A percentile compares a stretch with the other conserved stretches of the same genome.
phyloP scores from a whole-genome alignment of 129 eudicot genomes.

The Oenanthe sinensis region DNA sequence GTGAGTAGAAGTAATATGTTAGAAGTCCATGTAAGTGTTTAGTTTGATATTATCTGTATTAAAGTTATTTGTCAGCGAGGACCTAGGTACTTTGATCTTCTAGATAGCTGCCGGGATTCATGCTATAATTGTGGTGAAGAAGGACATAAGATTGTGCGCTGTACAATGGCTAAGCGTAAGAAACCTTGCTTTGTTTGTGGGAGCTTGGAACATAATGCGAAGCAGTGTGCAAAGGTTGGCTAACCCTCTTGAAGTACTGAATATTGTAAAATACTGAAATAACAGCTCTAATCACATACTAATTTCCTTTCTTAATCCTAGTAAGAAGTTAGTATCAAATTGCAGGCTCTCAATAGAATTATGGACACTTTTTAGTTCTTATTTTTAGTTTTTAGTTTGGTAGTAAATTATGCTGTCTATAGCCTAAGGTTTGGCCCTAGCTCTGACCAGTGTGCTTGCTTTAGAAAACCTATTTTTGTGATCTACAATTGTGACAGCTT shows the following conservation, averaged over 20 bases:
- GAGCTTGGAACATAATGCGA: conserved; percentile 84
- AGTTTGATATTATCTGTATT: conserved; percentile 21
- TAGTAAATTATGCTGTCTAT: no score
- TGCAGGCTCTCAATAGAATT: background rate
- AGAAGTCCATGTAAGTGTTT: conserved; percentile 20
- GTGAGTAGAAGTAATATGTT: conserved; percentile 59
- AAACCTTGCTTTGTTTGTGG: conserved; percentile 97
- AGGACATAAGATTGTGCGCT: conserved; percentile 64
- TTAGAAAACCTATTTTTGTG: background rate
- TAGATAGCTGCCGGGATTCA: conserved; percentile 89
- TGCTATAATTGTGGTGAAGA: conserved; percentile 99
- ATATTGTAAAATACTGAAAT: background rate
- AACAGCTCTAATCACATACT: background rate
- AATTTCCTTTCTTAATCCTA: background rate
- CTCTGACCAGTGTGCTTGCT: background rate
- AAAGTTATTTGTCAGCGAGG: conserved; percentile 61
- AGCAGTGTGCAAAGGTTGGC: conserved; percentile 69
- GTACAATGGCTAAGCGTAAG: conserved; percentile 67
- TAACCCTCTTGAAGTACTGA: background rate
- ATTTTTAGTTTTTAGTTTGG: no score
- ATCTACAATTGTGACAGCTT: no score
- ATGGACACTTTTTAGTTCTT: background rate
- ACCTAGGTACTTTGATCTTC: conserved; percentile 98
- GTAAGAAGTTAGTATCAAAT: background rate
- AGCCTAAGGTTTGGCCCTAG: background rate